Percentiles rank a stretch among this genome's conserved stretches.
Conservation (phyloP, 441 rosid species). For the Sinapis alba region DNA sequence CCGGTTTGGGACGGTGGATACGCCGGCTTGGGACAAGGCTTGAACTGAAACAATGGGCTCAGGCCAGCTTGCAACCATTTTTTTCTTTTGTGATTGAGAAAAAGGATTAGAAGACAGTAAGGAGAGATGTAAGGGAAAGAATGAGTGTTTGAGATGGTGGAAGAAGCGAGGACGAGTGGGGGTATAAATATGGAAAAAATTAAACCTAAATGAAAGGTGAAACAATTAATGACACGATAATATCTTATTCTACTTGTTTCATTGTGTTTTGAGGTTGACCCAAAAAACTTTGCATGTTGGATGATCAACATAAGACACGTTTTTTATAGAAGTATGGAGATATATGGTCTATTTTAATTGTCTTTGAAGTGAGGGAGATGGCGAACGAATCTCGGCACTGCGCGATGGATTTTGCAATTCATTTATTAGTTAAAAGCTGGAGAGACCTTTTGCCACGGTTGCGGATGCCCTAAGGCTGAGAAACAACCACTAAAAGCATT, state of each 20-base stretch:
- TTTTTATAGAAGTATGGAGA: neutral
- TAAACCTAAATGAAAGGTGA: slow-evolving; percentile 12
- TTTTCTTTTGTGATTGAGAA: neutral
- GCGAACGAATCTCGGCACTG: slow-evolving; percentile 20
- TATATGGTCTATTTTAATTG: slow-evolving; percentile 7
- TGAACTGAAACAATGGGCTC: slow-evolving; percentile 69
- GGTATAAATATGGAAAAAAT: slow-evolving; percentile 3
- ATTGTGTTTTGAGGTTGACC: slow-evolving; percentile 18
- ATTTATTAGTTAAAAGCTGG: neutral
- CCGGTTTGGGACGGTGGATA: slow-evolving; percentile 47
- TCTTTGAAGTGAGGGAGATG: slow-evolving; percentile 17
- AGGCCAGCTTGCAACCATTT: slow-evolving; percentile 54
- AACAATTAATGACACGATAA: slow-evolving; percentile 11
- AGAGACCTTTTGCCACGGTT: no score
- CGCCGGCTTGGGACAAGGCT: slow-evolving; percentile 57
- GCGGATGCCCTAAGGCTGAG: no score
- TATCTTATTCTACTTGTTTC: neutral
- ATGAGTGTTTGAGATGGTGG: slow-evolving; percentile 24
- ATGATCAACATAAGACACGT: slow-evolving; percentile 28
- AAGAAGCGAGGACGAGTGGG: slow-evolving; percentile 3
- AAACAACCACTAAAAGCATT: no score
- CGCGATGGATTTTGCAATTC: neutral
- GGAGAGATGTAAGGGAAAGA: neutral
- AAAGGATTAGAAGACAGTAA: neutral
- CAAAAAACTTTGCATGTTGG: slow-evolving; percentile 7